phyloP scores from a whole-genome alignment of 1,284 basidiomycete species.

The Takashimella koratensis region DNA sequence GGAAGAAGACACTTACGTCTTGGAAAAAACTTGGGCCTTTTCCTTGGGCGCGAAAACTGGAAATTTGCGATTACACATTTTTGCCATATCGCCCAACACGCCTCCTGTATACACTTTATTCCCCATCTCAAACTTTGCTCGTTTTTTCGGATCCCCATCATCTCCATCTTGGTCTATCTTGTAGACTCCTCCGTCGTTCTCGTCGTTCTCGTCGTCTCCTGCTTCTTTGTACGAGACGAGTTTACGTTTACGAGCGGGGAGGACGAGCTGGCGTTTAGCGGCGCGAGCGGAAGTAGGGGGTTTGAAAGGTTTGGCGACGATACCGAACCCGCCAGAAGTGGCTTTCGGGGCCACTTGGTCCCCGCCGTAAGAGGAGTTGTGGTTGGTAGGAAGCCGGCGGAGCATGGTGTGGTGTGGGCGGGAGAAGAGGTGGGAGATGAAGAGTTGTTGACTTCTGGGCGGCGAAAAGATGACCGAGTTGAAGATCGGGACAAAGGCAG shows the following conservation, averaged over 20 bases:
- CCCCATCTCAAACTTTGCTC: constrained; percentile 50
- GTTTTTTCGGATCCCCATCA: constrained; percentile 54
- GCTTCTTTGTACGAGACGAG: constrained; percentile 70
- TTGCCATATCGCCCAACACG: constrained; percentile 48
- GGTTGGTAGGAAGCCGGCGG: constrained; percentile 20
- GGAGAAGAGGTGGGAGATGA: background rate
- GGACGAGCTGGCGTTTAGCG: constrained; percentile 54
- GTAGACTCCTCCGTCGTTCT: constrained; percentile 52
- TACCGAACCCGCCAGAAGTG: constrained; percentile 44
- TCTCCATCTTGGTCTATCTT: constrained; percentile 53
- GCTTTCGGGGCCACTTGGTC: constrained; percentile 37
- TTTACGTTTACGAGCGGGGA: constrained; percentile 74
- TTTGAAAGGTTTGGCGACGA: constrained; percentile 66
- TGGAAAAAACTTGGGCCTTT: constrained; percentile 58
- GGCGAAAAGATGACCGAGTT: background rate
- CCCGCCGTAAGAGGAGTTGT: constrained; percentile 13
- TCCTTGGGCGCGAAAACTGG: constrained; percentile 82
- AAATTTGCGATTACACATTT: constrained; percentile 63
- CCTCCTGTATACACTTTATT: constrained; percentile 51
- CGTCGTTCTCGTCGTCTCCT: constrained; percentile 54
- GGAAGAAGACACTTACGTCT: constrained; percentile 46
- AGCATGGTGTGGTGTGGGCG: constrained; percentile 30
- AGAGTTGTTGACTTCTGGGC: background rate
- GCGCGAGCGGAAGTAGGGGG: constrained; percentile 57
- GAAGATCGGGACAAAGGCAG: constrained; percentile 6